These are phyloP conservation scores for Marsdenia floribunda DNA, from an alignment of 257 asterid genomes.

Conservation along the genomic window DNA sequence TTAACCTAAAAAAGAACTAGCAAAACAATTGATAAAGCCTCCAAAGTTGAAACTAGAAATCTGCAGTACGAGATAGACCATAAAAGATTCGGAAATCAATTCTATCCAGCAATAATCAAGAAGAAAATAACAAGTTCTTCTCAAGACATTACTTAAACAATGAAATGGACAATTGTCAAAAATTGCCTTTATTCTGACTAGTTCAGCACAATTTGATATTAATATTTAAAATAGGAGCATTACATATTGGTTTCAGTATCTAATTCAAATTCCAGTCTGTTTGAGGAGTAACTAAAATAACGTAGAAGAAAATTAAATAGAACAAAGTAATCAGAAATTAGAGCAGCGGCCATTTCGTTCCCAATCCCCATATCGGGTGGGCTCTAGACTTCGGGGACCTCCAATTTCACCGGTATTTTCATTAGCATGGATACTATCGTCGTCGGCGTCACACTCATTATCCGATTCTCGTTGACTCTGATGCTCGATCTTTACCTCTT, in stretches of 20 bases:
- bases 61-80: not conserved
- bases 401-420: conserved; percentile 64
- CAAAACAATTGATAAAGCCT: not conserved
- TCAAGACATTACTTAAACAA: not conserved
- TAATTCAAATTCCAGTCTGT: not conserved
- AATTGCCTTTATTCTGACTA: not conserved
- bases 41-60: not conserved
- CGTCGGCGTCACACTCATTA: conserved; percentile 16
- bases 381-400: conserved; percentile 89
- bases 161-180: not conserved
- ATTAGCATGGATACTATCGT: conserved; percentile 27
- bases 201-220: not conserved
- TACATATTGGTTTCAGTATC: not conserved
- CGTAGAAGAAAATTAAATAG: not conserved
- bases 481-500: conserved; percentile 26
- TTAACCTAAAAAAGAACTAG: not conserved
- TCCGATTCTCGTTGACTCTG: conserved; percentile 14
- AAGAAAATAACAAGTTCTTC: not conserved
- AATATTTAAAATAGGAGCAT: not conserved
- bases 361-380: conserved; percentile 93
- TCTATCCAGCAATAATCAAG: not conserved
- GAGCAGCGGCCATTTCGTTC: conserved; percentile 82
- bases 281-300: not conserved
- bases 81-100: not conserved
- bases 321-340: conserved; percentile 43